These are phyloP conservation scores for Skeletonema marinoi DNA, from an alignment of 108 stramenopile genomes.

Conservation along the genomic window DNA sequence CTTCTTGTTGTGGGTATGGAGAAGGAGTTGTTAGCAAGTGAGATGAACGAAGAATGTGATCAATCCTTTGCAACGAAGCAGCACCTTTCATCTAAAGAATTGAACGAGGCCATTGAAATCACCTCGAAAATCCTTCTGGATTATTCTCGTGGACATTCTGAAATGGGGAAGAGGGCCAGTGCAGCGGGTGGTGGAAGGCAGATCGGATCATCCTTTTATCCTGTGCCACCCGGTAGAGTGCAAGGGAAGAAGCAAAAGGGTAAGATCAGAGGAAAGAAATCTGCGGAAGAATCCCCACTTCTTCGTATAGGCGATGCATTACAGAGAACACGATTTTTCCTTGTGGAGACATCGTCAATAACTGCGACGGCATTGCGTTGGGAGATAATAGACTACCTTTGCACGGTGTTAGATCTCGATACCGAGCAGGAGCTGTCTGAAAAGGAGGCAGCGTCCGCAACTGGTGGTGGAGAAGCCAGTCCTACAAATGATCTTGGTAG, in stretches of 20 bases:
- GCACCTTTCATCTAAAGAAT: conserved; percentile 62
- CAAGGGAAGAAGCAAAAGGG: conserved; percentile 23
- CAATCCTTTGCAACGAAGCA: conserved; percentile 1
- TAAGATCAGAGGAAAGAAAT: conserved; percentile 14
- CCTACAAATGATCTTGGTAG: conserved; percentile 79
- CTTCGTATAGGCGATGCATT: conserved; percentile 78
- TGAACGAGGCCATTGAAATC: conserved; percentile 76
- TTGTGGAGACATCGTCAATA: conserved; percentile 71
- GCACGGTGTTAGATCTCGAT: conserved; percentile 82
- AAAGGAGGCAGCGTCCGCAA: conserved; percentile 73
- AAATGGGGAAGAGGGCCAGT: conserved; percentile 14
- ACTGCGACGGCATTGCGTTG: conserved; percentile 77
- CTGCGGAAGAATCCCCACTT: conserved; percentile 51
- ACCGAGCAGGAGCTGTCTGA: conserved; percentile 81
- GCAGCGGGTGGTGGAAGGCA: background rate
- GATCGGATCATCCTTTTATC: conserved; percentile 27
- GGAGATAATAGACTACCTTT: conserved; percentile 79
- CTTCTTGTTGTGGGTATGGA: conserved; percentile 80
- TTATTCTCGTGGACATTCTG: conserved; percentile 63
- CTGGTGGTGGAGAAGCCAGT: conserved; percentile 47
- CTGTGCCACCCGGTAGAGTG: conserved; percentile 35
- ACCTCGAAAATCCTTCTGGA: conserved; percentile 79
- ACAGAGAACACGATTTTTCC: conserved; percentile 76
- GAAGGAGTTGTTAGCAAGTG: conserved; percentile 48
- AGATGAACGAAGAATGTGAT: conserved; percentile 6